Evolutionary conservation across 2,329 filamentous ascomycete species (phyloP).

Genomic region (Pyrenophora teres): DNA sequence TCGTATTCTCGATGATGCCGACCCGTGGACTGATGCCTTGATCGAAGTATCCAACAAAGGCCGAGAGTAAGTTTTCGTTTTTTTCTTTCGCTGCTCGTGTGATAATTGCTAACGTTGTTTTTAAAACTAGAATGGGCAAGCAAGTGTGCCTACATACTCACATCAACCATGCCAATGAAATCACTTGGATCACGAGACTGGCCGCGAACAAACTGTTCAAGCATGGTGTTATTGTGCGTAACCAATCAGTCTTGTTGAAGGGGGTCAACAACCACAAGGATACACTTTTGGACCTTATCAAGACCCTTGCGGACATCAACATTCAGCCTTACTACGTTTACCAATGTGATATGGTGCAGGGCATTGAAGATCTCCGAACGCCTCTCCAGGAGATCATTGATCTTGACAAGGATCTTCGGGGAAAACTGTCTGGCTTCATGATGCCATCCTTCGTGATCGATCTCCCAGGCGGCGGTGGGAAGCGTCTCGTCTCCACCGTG

Average conservation of each 20-base stretch:
- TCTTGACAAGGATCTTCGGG: slow-evolving; percentile 62
- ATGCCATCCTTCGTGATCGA: slow-evolving; percentile 68
- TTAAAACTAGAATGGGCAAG: slow-evolving; percentile 54
- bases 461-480: slow-evolving; percentile 66
- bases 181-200: slow-evolving; percentile 62
- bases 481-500: slow-evolving; percentile 61
- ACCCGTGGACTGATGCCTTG: slow-evolving; percentile 60
- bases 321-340: slow-evolving; percentile 70
- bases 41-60: slow-evolving; percentile 58
- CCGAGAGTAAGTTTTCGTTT: slow-evolving; percentile 35
- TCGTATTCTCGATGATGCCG: slow-evolving; percentile 58
- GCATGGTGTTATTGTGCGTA: slow-evolving; percentile 61
- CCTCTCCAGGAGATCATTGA: slow-evolving; percentile 63
- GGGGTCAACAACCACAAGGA: slow-evolving; percentile 62
- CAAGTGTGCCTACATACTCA: slow-evolving; percentile 67
- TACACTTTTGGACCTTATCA: slow-evolving; percentile 61
- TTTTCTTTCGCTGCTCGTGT: accelerated
- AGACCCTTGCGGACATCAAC: slow-evolving; percentile 60
- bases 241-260: slow-evolving; percentile 64
- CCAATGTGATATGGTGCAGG: slow-evolving; percentile 66
- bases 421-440: slow-evolving; percentile 66
- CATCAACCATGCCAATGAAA: slow-evolving; percentile 66
- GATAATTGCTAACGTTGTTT: neutral
- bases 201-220: slow-evolving; percentile 59
- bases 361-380: slow-evolving; percentile 66